Base-by-base conservation (phyloP, 2,329 filamentous ascomycete genomes). In the Rhynchosporium secalis region DNA sequence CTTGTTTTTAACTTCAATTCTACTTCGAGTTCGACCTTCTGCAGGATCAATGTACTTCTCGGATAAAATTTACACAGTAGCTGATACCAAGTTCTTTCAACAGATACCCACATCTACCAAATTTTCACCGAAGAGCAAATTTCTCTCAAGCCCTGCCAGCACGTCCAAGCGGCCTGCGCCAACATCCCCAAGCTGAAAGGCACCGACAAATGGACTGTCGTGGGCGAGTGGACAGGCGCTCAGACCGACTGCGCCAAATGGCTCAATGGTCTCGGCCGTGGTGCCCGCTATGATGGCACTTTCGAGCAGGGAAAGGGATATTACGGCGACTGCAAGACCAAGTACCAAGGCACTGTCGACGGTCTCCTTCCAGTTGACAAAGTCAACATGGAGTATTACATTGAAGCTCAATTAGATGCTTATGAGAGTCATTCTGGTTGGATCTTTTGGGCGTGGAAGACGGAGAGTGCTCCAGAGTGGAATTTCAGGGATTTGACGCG, bases 241-340 rank as follows among this genome's bases (percentile, higher is more conserved):
- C 78, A 76, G 54, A 78, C 78, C 49, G 75, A 79, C 64, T 79
- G 77, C 65, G 77, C 75, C 15, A 74, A 79, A 63, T 82, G 74
- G 70, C 67, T 79, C 46, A 85, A 85, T 65, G 85, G 87, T 47
- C 81, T 82, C 55, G 83, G 83, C 5, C 76, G 83, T 49, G 86
- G 86, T 20, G 81, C 86, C n/a, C 80, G 87, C 41, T 76, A 78
- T 61, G 76, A 80, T 60, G 76, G 75, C 2, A 74, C 72, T 5
- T 74, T 76, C 0, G 65, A 73, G 0, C 73, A 72, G 1, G 75
- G 73, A 6, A 65, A 62, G 0, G 77, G 76, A 64, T 71, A 67
- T 28, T 70, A 69, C 6, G 71, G 72, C 4, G 73, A 72, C 55
- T 79, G 77, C 62, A 73, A 78, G 36, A 76, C 73, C 47, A 74